Percentiles rank a stretch among this genome's conserved stretches.
Evolutionary conservation across 2,329 filamentous ascomycete genomes (phyloP).

Genomic region (Madurella fahalii): DNA sequence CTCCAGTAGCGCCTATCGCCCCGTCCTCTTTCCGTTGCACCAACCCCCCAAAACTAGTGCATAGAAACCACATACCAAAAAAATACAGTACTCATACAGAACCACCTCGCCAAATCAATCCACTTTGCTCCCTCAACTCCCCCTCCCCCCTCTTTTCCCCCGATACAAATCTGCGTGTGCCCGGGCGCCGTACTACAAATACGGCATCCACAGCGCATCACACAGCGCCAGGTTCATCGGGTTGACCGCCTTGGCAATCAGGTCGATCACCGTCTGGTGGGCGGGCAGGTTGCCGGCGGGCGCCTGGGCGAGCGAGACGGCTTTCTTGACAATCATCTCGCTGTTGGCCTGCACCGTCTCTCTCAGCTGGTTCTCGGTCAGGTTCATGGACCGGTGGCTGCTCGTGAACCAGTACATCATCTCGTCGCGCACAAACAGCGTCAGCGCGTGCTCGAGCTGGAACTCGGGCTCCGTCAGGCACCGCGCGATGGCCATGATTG

Average conservation of each 20-base stretch:
- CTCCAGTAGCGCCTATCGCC: no score
- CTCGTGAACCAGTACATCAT: conserved; percentile 96
- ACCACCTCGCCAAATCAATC: no score
- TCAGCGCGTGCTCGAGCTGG: conserved; percentile 92
- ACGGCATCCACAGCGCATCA: conserved; percentile 97
- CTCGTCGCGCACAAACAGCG: conserved; percentile 93
- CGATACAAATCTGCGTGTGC: neutral
- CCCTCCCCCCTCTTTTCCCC: neutral
- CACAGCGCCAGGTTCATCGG: conserved; percentile 82
- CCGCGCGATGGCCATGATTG: conserved; percentile 92
- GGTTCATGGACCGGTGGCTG: conserved; percentile 57
- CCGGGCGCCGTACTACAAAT: conserved; percentile 54
- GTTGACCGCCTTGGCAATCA: conserved; percentile 89
- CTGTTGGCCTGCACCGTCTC: conserved; percentile 67
- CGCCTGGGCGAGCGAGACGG: conserved; percentile 74
- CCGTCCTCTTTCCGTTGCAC: neutral
- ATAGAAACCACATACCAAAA: conserved; percentile 8
- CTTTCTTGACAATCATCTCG: conserved; percentile 87
- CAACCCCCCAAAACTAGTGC: neutral
- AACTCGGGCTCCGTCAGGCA: conserved; percentile 85
- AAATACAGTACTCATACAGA: neutral
- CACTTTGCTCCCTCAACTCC: no score
- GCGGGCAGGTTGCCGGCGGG: conserved; percentile 81
- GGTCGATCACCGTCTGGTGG: conserved; percentile 94
- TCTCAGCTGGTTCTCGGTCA: conserved; percentile 62